Evolutionary conservation across 148 eudicot genomes (phyloP), one percentile per base, ranked within the genome.

Genomic region (Suaeda aralocaspica): DNA sequence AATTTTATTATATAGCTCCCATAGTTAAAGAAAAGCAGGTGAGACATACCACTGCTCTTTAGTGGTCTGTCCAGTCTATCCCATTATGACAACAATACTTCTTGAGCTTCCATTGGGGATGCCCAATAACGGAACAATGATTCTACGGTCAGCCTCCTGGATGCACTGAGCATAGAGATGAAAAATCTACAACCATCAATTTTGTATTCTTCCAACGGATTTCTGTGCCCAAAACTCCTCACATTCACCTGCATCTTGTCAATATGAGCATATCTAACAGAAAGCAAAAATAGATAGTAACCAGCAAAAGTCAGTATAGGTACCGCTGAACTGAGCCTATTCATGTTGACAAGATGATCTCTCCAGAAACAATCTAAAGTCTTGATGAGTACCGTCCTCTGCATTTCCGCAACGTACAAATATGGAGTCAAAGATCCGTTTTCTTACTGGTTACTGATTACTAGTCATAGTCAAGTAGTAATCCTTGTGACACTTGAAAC

Each of bases 331-430:
- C 88, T 87, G 64, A 94, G 97, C 71, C 86, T 75, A 80, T 94
- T 94, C 99, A 94, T 94, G 82, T 94, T 94, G 64, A 94, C 87
- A 71, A 94, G 96, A 83, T 94, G 99, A 82, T 94, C 97, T 79
- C 87, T 89, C 99, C 99, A 94, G 83, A 91, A 94, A 80, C 83
- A 83, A 80, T 94, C 99, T 57, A 94, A 76, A 39, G 97, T 86
- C 82, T 91, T 86, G 80, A 91, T 82, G 70, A 94, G 77, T 68
- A 91, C 93, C 9, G 85, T 87, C 70, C 91, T 91, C 99, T 94
- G 82, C 66, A 82, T 71, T 78, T 52, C 25, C 69, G 39, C 42
- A 69, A 55, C 19, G n/a, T 75, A 69, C 56, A 64, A 39, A 60
- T 13, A 14, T 41, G 45, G n/a, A 59, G n/a, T 15, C 39, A 15